Percentiles rank a stretch among this genome's conserved stretches.
These are phyloP conservation scores for Glycine tomentella DNA, from an alignment of 306 rosid species.

Conservation along the genomic window DNA sequence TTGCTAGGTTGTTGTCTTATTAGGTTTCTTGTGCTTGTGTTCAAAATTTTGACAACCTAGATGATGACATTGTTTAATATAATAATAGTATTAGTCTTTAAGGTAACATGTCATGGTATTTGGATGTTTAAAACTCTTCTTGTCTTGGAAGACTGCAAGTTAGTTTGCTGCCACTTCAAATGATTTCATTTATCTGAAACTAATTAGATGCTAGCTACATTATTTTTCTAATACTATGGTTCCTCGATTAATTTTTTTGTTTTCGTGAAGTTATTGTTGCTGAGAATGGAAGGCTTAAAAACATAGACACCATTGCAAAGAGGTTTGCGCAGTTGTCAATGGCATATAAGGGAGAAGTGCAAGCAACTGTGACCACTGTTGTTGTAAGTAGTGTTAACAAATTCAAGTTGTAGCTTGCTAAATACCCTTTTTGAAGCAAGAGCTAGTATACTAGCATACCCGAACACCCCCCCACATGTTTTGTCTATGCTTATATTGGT, in stretches of 20 bases:
- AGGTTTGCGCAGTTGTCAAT: slow-evolving; percentile 78
- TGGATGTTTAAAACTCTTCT: background rate
- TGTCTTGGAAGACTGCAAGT: slow-evolving; percentile 3
- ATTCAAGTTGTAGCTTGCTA: background rate
- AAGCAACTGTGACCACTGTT: slow-evolving; percentile 82
- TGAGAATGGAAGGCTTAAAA: slow-evolving; percentile 81
- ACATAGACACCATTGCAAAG: slow-evolving; percentile 72
- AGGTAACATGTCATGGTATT: slow-evolving; percentile 24
- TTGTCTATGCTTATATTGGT: background rate
- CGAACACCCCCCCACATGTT: background rate
- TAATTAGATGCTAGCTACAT: slow-evolving; percentile 2
- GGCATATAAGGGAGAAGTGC: slow-evolving; percentile 94
- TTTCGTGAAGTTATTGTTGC: slow-evolving; percentile 67
- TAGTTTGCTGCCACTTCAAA: background rate
- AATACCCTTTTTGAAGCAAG: background rate
- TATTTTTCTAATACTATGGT: slow-evolving; percentile 1
- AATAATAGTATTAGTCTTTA: slow-evolving; percentile 2
- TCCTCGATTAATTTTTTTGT: background rate
- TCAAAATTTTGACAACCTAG: background rate
- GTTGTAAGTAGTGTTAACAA: slow-evolving; percentile 63
- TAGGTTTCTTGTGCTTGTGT: background rate
- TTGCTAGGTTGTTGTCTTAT: background rate
- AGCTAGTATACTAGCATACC: background rate
- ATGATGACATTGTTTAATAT: background rate
- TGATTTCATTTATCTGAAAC: background rate